Evolutionary conservation across 768 basidiomycete species (phyloP).

Genomic region (Amanita fuliginea): DNA sequence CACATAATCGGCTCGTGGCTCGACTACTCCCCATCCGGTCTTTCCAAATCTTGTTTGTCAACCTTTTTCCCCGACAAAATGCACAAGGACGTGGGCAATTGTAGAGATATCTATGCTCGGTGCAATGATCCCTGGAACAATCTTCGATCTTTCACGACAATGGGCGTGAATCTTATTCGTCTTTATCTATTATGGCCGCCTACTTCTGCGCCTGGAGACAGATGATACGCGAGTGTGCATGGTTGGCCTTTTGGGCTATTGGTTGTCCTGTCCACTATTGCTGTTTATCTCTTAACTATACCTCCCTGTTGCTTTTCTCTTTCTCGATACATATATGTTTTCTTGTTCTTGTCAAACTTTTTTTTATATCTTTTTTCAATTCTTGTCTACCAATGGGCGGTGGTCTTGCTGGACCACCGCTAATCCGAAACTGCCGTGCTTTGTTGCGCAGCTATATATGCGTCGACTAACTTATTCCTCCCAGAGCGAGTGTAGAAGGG

Average conservation of each 20-base stretch:
- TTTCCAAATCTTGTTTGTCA: constrained; percentile 12
- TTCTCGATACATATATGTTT: background rate
- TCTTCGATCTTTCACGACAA: background rate
- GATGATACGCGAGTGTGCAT: constrained; percentile 14
- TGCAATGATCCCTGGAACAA: background rate
- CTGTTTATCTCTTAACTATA: constrained; percentile 21
- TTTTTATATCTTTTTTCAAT: background rate
- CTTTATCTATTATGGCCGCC: constrained; percentile 7
- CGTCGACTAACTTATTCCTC: constrained; percentile 2
- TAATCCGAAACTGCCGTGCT: background rate
- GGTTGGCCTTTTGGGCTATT: constrained; percentile 45
- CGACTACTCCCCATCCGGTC: constrained; percentile 2
- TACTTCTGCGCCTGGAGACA: constrained; percentile 6
- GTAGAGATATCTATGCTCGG: background rate
- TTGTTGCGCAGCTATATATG: background rate
- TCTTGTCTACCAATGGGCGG: background rate
- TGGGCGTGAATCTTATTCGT: background rate
- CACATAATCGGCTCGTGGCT: constrained; percentile 10
- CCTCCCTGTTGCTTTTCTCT: background rate
- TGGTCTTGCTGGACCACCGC: background rate
- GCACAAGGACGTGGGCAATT: constrained; percentile 12
- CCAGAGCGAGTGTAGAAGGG: constrained; percentile 1
- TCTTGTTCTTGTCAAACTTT: background rate
- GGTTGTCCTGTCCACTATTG: constrained; percentile 39
- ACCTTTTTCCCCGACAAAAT: constrained; percentile 13